phyloP scores from a whole-genome alignment of 495 filamentous ascomycete species.

The Neurospora cerealis region DNA sequence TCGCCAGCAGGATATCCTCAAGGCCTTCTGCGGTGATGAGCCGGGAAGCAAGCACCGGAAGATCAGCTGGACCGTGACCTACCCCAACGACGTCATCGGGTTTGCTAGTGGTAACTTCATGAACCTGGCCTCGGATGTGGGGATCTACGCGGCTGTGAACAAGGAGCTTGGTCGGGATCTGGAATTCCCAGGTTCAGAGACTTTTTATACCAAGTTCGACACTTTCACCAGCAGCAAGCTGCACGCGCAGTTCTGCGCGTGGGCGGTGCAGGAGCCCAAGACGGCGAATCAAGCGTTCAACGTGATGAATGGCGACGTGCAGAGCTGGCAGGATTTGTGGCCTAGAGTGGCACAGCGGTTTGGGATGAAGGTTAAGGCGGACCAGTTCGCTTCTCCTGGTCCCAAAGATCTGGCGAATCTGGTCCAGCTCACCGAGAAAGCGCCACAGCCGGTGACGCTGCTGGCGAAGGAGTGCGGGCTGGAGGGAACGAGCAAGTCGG shows the following conservation, averaged over 20 bases:
- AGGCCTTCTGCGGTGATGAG: constrained; percentile 7
- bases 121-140: constrained; percentile 42
- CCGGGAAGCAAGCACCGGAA: constrained; percentile 16
- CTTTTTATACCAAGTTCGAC: constrained; percentile 42
- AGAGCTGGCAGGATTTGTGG: constrained; percentile 48
- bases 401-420: constrained; percentile 6
- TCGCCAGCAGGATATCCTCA: constrained; percentile 34
- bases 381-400: constrained; percentile 30
- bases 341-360: constrained; percentile 40
- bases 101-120: constrained; percentile 44
- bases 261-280: constrained; percentile 35
- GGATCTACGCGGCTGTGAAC: constrained; percentile 39
- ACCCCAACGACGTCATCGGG: constrained; percentile 46
- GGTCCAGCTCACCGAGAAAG: constrained; percentile 16
- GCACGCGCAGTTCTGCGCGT: constrained; percentile 44
- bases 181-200: constrained; percentile 36
- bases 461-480: constrained; percentile 32
- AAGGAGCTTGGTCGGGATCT: constrained; percentile 39
- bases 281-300: constrained; percentile 46
- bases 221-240: constrained; percentile 39
- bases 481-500: constrained; percentile 10
- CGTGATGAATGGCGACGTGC: constrained; percentile 43
- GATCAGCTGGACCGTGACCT: constrained; percentile 38
- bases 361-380: constrained; percentile 31
- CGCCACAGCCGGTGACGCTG: constrained; percentile 32